These are phyloP conservation scores for Avena insularis DNA, from an alignment of 176 grass and related monocot genomes.

Conservation along the genomic window DNA sequence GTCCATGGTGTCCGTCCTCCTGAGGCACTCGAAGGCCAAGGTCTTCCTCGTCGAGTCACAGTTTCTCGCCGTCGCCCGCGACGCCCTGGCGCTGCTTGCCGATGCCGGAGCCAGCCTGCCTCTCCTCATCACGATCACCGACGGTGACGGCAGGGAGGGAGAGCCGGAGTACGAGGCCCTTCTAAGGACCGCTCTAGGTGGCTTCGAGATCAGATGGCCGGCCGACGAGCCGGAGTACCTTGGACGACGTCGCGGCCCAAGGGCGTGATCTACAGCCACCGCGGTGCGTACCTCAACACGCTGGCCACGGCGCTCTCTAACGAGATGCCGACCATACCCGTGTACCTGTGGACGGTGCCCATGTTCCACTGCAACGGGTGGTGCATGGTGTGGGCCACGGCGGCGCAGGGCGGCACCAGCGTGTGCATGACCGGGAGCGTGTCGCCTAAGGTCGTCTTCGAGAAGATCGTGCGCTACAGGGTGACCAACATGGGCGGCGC, in stretches of 20 bases:
- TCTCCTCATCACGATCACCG: conserved; percentile 44
- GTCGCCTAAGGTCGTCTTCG: conserved; percentile 47
- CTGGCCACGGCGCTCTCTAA: conserved; percentile 42
- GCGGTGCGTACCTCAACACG: conserved; percentile 69
- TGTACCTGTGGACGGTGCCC: conserved; percentile 75
- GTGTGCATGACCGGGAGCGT: conserved; percentile 47
- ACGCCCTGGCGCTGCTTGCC: conserved; percentile 35
- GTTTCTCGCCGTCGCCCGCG: conserved; percentile 33
- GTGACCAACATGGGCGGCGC: conserved; percentile 67
- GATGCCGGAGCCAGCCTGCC: background rate
- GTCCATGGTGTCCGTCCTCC: conserved; percentile 52
- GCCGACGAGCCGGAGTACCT: conserved; percentile 51
- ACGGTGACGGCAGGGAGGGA: background rate
- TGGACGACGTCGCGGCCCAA: conserved; percentile 66
- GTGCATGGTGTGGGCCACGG: conserved; percentile 64
- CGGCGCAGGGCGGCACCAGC: conserved; percentile 63
- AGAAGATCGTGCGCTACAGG: conserved; percentile 50
- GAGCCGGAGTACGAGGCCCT: conserved; percentile 43
- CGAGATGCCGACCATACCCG: conserved; percentile 51
- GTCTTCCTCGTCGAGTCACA: conserved; percentile 58
- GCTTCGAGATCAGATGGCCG: conserved; percentile 62
- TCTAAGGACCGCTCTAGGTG: conserved; percentile 1
- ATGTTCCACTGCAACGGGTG: conserved; percentile 87
- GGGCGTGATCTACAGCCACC: conserved; percentile 74
- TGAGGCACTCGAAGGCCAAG: conserved; percentile 56